Conservation (phyloP, 2,329 filamentous ascomycete genomes). For the Fusarium longipes region DNA sequence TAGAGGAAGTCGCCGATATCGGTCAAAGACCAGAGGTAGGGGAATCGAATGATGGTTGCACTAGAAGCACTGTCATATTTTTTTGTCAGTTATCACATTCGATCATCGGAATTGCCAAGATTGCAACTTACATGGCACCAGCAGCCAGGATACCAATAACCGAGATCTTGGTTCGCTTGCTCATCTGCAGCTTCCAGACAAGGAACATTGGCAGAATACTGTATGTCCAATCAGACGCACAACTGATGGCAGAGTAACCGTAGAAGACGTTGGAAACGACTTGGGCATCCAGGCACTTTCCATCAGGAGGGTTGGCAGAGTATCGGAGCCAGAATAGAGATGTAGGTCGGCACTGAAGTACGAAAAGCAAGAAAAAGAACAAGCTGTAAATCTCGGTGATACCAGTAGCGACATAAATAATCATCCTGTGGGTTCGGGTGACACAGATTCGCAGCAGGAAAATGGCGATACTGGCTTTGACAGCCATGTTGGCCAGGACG, state of each 20-base stretch:
- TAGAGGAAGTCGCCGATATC: conserved; percentile 56
- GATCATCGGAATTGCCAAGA: rapidly evolving
- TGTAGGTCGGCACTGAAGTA: conserved; percentile 55
- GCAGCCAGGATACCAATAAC: conserved; percentile 45
- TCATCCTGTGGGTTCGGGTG: conserved; percentile 24
- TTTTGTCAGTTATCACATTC: neutral
- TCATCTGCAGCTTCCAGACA: conserved; percentile 57
- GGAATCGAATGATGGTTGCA: conserved; percentile 58
- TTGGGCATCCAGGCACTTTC: conserved; percentile 1
- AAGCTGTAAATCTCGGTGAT: conserved; percentile 51
- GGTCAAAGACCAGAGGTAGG: conserved; percentile 54
- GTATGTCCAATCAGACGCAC: conserved; percentile 55
- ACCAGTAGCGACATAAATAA: conserved; percentile 12
- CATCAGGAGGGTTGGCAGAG: conserved; percentile 20
- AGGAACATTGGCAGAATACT: conserved; percentile 55
- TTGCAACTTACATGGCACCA: conserved; percentile 19
- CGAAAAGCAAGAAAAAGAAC: conserved; percentile 54
- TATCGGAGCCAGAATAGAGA: conserved; percentile 54
- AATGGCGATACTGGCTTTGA: conserved; percentile 55
- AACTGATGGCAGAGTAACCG: conserved; percentile 54
- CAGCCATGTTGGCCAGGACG: conserved; percentile 50
- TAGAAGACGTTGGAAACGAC: conserved; percentile 14
- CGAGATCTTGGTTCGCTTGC: conserved; percentile 52
- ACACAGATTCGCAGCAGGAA: conserved; percentile 54
- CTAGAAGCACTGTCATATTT: conserved; percentile 43